Evolutionary conservation across 2,329 filamentous ascomycete genomes (phyloP).

Genomic region (Calonectria henricotiae): DNA sequence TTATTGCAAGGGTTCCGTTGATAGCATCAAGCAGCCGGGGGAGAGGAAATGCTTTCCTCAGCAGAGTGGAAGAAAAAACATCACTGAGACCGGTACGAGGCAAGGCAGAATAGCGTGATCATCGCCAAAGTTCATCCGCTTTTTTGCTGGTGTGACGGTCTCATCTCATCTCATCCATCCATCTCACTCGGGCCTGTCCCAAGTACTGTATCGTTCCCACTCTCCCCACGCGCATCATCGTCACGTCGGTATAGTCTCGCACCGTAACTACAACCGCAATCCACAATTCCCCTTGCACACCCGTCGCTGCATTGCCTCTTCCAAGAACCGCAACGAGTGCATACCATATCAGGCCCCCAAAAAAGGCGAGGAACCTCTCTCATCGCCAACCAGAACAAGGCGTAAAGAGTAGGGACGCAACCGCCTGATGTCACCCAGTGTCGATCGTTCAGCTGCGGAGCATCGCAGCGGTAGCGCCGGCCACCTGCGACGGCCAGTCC

Average conservation of each 20-base stretch:
- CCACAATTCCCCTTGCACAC: slow-evolving; percentile 4
- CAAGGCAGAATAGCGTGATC: not conserved
- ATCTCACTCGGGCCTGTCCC: slow-evolving; percentile 1
- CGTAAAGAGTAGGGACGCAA: slow-evolving; percentile 17
- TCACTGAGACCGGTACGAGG: not conserved
- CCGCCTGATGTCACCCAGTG: slow-evolving; percentile 41
- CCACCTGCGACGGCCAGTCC: slow-evolving; percentile 19
- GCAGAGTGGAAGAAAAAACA: not conserved
- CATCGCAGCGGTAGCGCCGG: slow-evolving; percentile 40
- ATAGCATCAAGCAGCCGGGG: not conserved
- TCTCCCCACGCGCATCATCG: slow-evolving; percentile 3
- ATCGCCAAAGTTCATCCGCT: slow-evolving; percentile 21
- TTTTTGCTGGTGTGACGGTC: slow-evolving; percentile 29
- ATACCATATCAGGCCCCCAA: not conserved
- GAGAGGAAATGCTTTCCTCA: not conserved
- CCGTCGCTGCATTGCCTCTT: slow-evolving; percentile 12
- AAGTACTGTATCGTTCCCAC: slow-evolving; percentile 10
- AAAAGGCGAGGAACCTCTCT: slow-evolving; percentile 15
- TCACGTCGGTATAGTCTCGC: not conserved
- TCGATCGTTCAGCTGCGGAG: slow-evolving; percentile 36
- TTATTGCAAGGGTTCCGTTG: slow-evolving; percentile 5
- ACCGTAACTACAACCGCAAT: not conserved
- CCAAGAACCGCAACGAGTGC: slow-evolving; percentile 4
- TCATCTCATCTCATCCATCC: slow-evolving; percentile 38
- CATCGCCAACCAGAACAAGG: slow-evolving; percentile 1